These are phyloP conservation scores for Cryphonectria naterciae DNA, from an alignment of 2,329 filamentous ascomycete genomes.

Conservation along the genomic window DNA sequence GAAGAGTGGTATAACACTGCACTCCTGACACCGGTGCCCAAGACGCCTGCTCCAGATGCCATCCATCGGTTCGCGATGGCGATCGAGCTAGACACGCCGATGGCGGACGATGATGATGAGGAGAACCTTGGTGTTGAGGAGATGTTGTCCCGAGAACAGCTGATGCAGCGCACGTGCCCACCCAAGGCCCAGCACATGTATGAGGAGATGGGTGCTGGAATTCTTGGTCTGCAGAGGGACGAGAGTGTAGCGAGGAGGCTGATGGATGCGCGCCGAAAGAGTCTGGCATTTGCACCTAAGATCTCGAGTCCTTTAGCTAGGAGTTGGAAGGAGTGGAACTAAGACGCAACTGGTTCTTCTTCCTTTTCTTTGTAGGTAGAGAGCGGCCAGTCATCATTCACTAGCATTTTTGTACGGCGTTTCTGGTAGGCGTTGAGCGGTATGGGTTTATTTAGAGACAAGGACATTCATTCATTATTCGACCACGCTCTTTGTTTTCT, in stretches of 20 bases:
- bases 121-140: conserved; percentile 33
- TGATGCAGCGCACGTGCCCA: conserved; percentile 59
- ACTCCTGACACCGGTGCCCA: conserved; percentile 60
- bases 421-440: not conserved
- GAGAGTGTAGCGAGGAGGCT: conserved; percentile 63
- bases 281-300: conserved; percentile 76
- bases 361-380: not conserved
- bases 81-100: conserved; percentile 51
- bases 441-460: not conserved
- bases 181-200: conserved; percentile 48
- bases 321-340: conserved; percentile 50
- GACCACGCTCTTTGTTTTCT: not conserved
- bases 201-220: conserved; percentile 47
- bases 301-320: conserved; percentile 71
- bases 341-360: conserved; percentile 7
- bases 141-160: conserved; percentile 40
- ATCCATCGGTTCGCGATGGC: conserved; percentile 57
- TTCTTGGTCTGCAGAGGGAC: conserved; percentile 57
- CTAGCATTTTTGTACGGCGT: conserved; percentile 4
- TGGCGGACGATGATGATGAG: conserved; percentile 38
- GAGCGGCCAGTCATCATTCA: not conserved
- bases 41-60: conserved; percentile 60
- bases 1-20: conserved; percentile 40
- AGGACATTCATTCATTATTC: not conserved
- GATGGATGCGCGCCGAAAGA: conserved; percentile 76